Evolutionary conservation across 2,329 filamentous ascomycete species (phyloP).

Genomic region (Diaporthe caulivora): DNA sequence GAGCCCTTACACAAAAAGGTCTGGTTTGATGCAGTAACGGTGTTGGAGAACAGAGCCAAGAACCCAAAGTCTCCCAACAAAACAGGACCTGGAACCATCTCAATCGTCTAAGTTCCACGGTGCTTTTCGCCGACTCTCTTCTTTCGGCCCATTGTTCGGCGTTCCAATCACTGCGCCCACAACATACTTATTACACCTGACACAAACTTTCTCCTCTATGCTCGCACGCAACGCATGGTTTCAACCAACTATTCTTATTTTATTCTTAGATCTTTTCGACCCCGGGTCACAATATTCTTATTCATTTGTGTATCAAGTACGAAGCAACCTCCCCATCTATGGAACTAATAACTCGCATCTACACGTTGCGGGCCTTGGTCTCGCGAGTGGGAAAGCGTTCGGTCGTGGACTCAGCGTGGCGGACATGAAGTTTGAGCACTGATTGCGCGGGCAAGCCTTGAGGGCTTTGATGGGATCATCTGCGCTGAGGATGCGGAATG

Average conservation of each 20-base stretch:
- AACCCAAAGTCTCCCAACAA: neutral
- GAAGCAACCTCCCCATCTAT: no score
- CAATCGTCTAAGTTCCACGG: no score
- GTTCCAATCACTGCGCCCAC: neutral
- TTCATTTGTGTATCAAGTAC: slow-evolving; percentile 4
- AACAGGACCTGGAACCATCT: neutral
- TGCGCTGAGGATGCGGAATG: neutral
- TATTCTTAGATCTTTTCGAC: slow-evolving; percentile 19
- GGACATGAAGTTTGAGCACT: no score
- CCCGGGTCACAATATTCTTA: slow-evolving; percentile 1
- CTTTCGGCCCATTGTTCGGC: neutral
- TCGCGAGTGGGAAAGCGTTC: neutral
- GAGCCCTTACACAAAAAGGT: neutral
- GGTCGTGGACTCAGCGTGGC: neutral
- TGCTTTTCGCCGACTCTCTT: no score
- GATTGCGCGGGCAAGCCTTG: neutral
- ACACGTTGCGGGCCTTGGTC: neutral
- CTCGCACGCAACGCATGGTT: neutral
- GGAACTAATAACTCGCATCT: neutral
- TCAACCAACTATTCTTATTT: slow-evolving; percentile 16
- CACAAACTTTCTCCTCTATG: neutral
- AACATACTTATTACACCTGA: slow-evolving; percentile 27
- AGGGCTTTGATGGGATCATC: neutral
- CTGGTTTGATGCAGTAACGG: neutral
- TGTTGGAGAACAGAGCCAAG: neutral